Evolutionary conservation across 2,329 filamentous ascomycete species (phyloP).

Genomic region (Alternaria solani): DNA sequence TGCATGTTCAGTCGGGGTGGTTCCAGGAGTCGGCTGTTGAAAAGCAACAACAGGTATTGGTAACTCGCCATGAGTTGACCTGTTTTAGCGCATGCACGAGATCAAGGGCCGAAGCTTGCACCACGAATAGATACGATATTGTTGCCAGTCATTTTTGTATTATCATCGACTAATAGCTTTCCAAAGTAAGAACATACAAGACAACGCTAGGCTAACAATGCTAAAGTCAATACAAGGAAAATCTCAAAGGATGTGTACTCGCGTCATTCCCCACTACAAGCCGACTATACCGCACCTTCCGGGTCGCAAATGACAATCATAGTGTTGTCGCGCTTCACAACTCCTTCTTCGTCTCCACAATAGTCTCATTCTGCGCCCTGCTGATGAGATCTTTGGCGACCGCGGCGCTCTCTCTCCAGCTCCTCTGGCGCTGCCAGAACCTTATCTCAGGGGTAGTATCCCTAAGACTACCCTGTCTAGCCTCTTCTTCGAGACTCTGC

Average conservation of each 20-base stretch:
- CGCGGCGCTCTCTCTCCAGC: constrained; percentile 60
- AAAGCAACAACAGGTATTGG: neutral
- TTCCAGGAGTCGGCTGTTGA: neutral
- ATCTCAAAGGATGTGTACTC: neutral
- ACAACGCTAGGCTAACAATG: constrained; percentile 25
- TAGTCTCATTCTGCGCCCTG: constrained; percentile 37
- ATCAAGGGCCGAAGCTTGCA: neutral
- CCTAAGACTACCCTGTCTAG: constrained; percentile 50
- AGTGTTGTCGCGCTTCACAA: constrained; percentile 18
- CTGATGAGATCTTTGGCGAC: constrained; percentile 62
- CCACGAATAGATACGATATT: neutral
- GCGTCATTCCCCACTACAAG: neutral
- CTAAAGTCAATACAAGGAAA: constrained; percentile 5
- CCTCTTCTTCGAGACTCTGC: constrained; percentile 69
- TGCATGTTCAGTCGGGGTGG: neutral
- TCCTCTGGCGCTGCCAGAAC: constrained; percentile 63
- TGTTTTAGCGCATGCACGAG: neutral
- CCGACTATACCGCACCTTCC: neutral
- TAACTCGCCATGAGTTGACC: neutral
- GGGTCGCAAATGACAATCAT: neutral
- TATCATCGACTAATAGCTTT: neutral
- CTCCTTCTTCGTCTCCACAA: constrained; percentile 51
- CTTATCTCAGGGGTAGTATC: constrained; percentile 55
- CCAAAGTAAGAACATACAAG: neutral
- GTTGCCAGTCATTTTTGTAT: neutral